These are phyloP conservation scores for Tillandsia leiboldiana DNA, from an alignment of 176 grass and related monocot species.

Conservation along the genomic window DNA sequence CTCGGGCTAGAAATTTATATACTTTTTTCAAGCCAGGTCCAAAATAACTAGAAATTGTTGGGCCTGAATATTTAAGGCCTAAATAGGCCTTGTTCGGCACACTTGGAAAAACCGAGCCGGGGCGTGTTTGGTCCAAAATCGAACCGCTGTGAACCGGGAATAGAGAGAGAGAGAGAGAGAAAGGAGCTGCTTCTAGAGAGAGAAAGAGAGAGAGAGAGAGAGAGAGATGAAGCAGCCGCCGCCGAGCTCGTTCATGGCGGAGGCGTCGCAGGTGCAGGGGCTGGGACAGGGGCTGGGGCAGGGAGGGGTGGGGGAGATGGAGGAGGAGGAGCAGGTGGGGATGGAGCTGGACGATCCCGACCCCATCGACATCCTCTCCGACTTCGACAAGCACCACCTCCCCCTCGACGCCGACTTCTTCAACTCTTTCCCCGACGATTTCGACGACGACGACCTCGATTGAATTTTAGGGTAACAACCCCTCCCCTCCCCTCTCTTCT, in stretches of 20 bases:
- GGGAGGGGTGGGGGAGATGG: conserved; percentile 30
- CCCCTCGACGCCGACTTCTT: conserved; percentile 52
- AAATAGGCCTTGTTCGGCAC: too few species aligned
- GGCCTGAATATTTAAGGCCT: too few species aligned
- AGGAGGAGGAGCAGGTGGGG: conserved; percentile 1
- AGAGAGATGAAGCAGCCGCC: not conserved
- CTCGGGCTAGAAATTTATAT: too few species aligned
- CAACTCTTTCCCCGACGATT: conserved; percentile 58
- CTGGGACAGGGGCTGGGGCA: not conserved
- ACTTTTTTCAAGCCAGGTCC: too few species aligned
- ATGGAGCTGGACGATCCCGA: conserved; percentile 54
- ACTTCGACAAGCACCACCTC: conserved; percentile 19
- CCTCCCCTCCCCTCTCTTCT: not conserved
- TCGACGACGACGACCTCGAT: conserved; percentile 45
- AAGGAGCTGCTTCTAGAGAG: not conserved
- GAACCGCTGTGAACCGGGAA: not conserved
- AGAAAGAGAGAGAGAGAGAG: not conserved
- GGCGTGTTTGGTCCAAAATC: too few species aligned
- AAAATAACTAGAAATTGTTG: too few species aligned
- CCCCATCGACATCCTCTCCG: conserved; percentile 26
- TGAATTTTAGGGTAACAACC: not conserved
- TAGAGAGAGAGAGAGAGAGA: not conserved
- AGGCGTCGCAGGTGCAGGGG: not conserved
- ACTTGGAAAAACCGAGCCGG: too few species aligned
- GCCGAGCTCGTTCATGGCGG: not conserved